Conservation (phyloP, 371 early-diverging fungal genomes). For the Dinochytrium kinnereticum region DNA sequence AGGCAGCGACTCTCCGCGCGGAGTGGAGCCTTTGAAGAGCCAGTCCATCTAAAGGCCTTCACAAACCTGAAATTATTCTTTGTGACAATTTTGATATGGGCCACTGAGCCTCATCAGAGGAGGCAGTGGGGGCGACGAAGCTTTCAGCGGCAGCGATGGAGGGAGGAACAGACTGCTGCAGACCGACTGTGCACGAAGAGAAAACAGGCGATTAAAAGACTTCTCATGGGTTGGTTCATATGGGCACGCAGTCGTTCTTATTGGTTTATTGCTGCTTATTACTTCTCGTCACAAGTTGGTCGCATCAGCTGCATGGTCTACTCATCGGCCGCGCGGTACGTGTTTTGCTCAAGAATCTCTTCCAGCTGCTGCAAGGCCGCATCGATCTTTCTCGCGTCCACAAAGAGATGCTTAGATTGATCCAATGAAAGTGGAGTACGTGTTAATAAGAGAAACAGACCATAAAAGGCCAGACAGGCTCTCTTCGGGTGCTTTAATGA, state of each 20-base stretch:
- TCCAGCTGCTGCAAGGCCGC: slow-evolving; percentile 3
- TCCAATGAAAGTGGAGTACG: neutral
- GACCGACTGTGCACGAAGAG: too few species aligned
- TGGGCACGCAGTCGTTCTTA: too few species aligned
- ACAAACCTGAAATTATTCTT: neutral
- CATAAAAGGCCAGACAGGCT: neutral
- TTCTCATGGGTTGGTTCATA: too few species aligned
- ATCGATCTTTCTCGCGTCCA: slow-evolving; percentile 14
- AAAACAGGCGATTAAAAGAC: too few species aligned
- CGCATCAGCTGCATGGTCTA: neutral
- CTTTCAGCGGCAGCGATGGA: too few species aligned
- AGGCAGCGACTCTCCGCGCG: neutral
- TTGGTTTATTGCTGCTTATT: too few species aligned
- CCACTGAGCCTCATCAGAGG: too few species aligned
- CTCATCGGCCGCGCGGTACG: slow-evolving; percentile 11
- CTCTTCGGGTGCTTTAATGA: neutral
- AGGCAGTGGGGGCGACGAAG: too few species aligned
- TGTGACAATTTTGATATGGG: slow-evolving; percentile 12
- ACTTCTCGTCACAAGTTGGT: too few species aligned
- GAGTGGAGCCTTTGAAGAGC: neutral
- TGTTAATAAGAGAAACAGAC: neutral
- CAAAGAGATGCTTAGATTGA: slow-evolving; percentile 11
- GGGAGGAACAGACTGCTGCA: too few species aligned
- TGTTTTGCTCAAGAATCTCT: slow-evolving; percentile 19
- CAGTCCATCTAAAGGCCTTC: neutral